These are phyloP conservation scores for Suhomyces chickasaworum DNA, from an alignment of 1,139 yeast species.

Conservation along the genomic window DNA sequence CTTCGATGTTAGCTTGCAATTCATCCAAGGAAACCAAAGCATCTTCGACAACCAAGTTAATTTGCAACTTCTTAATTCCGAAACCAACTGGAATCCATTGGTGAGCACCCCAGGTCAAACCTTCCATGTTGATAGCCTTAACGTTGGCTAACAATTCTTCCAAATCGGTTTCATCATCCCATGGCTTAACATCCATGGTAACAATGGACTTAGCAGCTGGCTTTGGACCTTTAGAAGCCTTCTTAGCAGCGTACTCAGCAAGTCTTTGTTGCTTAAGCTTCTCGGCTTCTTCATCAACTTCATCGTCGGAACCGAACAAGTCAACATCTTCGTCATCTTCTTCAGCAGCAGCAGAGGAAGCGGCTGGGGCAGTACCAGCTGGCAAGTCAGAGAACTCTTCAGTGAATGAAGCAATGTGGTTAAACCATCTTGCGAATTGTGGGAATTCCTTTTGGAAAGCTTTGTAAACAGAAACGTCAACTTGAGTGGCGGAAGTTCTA, in stretches of 20 bases:
- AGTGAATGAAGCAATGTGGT: slow-evolving; percentile 92
- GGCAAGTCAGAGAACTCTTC: slow-evolving; percentile 83
- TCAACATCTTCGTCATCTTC: slow-evolving; percentile 92
- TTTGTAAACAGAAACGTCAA: slow-evolving; percentile 92
- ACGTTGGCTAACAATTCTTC: slow-evolving; percentile 85
- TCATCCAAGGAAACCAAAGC: slow-evolving; percentile 92
- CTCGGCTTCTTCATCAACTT: slow-evolving; percentile 96
- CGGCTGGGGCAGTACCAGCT: slow-evolving; percentile 66
- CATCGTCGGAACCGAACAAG: slow-evolving; percentile 95
- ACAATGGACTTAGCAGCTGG: slow-evolving; percentile 98
- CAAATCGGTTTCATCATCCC: slow-evolving; percentile 99
- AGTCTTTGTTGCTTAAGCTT: slow-evolving; percentile 94
- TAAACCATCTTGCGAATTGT: slow-evolving; percentile 96
- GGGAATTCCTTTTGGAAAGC: slow-evolving; percentile 95
- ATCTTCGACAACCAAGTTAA: slow-evolving; percentile 97
- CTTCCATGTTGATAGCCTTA: slow-evolving; percentile 81
- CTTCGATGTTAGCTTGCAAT: slow-evolving; percentile 82
- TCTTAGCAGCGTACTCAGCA: slow-evolving; percentile 96
- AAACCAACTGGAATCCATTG: slow-evolving; percentile 96
- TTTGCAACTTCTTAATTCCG: slow-evolving; percentile 99
- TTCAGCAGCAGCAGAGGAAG: slow-evolving; percentile 54
- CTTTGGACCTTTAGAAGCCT: slow-evolving; percentile 96
- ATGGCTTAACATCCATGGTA: slow-evolving; percentile 97
- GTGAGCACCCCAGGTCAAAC: slow-evolving; percentile 98
- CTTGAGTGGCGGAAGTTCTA: slow-evolving; percentile 88